phyloP scores from a whole-genome alignment of 345 rosid genomes.

The Syzygium aromaticum region DNA sequence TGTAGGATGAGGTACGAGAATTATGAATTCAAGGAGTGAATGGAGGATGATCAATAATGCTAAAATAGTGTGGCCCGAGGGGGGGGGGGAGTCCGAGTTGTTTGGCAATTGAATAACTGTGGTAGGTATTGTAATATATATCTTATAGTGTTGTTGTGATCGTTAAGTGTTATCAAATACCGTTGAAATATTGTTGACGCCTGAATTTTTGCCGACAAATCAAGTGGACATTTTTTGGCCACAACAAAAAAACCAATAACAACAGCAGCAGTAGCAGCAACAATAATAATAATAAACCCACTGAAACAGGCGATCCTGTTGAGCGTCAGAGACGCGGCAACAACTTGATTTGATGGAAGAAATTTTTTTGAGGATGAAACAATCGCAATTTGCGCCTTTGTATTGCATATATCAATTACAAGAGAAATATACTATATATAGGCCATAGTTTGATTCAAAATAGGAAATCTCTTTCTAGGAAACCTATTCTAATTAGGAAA shows the following conservation, averaged over 20 bases:
- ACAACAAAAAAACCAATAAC: background rate
- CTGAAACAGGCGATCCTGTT: background rate
- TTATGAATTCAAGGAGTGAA: background rate
- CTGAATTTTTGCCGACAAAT: background rate
- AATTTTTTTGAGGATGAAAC: no score
- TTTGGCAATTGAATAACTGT: background rate
- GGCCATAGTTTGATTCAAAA: no score
- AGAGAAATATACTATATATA: no score
- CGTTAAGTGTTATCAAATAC: background rate
- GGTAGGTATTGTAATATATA: accelerated
- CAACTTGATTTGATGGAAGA: no score
- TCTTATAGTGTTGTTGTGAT: background rate
- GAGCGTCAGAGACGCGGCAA: no score
- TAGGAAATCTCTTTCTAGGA: no score
- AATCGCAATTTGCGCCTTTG: no score
- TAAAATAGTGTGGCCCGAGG: background rate
- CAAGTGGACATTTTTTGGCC: background rate
- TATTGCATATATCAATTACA: no score
- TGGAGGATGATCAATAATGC: accelerated
- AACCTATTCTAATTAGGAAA: no score
- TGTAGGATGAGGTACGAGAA: background rate
- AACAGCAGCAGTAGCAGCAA: no score
- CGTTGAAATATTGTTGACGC: background rate
- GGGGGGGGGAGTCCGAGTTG: accelerated
- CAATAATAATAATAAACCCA: background rate